A percentile compares a stretch with the other conserved stretches of the same genome.
Evolutionary conservation across 2,329 filamentous ascomycete species (phyloP).

Genomic region (Mycocentrospora acerina): DNA sequence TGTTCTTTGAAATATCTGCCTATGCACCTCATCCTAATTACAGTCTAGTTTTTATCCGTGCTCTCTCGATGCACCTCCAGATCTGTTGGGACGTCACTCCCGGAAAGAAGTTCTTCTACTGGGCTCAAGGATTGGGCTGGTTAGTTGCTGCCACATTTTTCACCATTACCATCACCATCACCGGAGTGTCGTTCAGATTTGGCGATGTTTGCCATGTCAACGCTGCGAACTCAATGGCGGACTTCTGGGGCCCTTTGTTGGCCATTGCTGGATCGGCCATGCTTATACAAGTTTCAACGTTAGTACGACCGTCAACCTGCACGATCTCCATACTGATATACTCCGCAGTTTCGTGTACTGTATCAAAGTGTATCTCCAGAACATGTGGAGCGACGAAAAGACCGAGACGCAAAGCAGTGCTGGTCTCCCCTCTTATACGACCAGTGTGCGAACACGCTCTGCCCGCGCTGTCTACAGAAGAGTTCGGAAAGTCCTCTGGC

Average conservation of each 20-base stretch:
- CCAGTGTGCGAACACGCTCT: constrained; percentile 75
- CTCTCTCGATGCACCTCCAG: constrained; percentile 89
- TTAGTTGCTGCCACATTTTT: constrained; percentile 77
- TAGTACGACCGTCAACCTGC: constrained; percentile 45
- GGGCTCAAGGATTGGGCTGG: constrained; percentile 79
- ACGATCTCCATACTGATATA: constrained; percentile 12
- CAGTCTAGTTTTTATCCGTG: constrained; percentile 71
- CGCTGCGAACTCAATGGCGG: constrained; percentile 76
- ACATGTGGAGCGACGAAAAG: constrained; percentile 70
- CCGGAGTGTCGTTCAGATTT: constrained; percentile 92
- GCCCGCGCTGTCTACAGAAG: constrained; percentile 86
- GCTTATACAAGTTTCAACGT: constrained; percentile 80
- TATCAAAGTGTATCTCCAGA: constrained; percentile 89
- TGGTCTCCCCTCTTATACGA: constrained; percentile 65
- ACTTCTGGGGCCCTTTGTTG: constrained; percentile 88
- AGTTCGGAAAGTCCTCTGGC: constrained; percentile 79
- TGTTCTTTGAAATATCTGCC: constrained; percentile 3
- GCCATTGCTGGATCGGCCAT: constrained; percentile 74
- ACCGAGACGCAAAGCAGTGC: constrained; percentile 66
- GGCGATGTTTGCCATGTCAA: constrained; percentile 94
- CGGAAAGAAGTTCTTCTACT: constrained; percentile 86
- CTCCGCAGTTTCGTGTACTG: constrained; percentile 66
- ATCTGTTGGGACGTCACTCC: constrained; percentile 97
- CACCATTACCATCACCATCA: constrained; percentile 74
- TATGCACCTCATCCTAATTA: not conserved